Evolutionary conservation across 208 protist species (phyloP).

Genomic region (Wallacemonas collosoma): DNA sequence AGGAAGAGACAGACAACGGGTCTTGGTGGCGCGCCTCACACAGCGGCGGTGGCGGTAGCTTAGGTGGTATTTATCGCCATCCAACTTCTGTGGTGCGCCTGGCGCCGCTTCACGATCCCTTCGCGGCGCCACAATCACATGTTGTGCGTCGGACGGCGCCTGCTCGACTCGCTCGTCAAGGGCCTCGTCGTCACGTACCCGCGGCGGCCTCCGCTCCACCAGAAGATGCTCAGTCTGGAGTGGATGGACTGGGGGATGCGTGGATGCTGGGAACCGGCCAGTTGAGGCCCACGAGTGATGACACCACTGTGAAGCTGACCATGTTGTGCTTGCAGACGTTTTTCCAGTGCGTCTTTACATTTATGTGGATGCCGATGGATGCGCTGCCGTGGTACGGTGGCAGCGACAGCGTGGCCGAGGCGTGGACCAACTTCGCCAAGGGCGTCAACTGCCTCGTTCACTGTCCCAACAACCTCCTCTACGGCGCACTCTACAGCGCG

Average conservation of each 20-base stretch:
- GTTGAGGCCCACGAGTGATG: conserved; percentile 28
- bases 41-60: neutral
- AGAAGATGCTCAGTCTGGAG: neutral
- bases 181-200: neutral
- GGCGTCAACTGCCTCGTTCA: conserved; percentile 22
- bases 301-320: conserved; percentile 54
- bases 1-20: neutral
- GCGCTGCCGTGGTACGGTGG: conserved; percentile 59
- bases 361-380: conserved; percentile 51
- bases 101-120: neutral
- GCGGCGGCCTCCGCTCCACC: neutral
- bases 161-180: neutral
- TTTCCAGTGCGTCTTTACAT: conserved; percentile 63
- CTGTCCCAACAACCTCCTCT: conserved; percentile 42
- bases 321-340: conserved; percentile 49
- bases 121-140: neutral
- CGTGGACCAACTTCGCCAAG: conserved; percentile 30
- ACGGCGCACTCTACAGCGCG: conserved; percentile 43
- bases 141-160: neutral
- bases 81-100: neutral
- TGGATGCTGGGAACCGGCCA: conserved; percentile 6
- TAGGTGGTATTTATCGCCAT: neutral
- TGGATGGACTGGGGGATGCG: neutral
- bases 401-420: conserved; percentile 34
- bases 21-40: neutral